phyloP scores from a whole-genome alignment of 371 early-diverging fungal species.

The Mortierella sp. region DNA sequence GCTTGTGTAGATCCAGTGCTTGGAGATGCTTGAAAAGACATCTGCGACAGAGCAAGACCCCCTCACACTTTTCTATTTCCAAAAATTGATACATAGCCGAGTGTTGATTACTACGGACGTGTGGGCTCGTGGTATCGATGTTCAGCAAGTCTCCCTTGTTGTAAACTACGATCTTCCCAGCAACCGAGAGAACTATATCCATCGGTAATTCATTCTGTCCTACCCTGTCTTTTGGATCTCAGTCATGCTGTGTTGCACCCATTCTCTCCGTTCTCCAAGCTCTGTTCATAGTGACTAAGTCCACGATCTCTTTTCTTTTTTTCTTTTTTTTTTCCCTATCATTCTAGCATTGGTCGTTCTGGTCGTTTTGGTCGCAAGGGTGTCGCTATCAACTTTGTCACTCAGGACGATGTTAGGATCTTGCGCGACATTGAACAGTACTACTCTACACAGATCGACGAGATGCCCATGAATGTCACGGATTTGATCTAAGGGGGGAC shows the following conservation, averaged over 20 bases:
- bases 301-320: too few relatives aligned
- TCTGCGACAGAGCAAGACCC: background rate
- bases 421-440: constrained; percentile 93
- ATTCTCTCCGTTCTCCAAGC: background rate
- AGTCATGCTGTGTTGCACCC: constrained; percentile 6
- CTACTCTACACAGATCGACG: constrained; percentile 95
- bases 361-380: constrained; percentile 99
- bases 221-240: background rate
- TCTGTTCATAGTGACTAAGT: too few relatives aligned
- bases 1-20: too few relatives aligned
- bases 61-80: background rate
- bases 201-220: constrained; percentile 63
- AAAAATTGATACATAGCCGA: constrained; percentile 64
- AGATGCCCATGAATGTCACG: constrained; percentile 90
- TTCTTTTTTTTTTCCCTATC: background rate
- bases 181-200: constrained; percentile 94
- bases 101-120: constrained; percentile 96
- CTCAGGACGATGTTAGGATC: constrained; percentile 86
- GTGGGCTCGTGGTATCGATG: constrained; percentile 98
- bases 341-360: constrained; percentile 90
- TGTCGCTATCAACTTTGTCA: constrained; percentile 98
- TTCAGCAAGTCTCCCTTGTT: constrained; percentile 97
- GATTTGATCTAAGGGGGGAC: constrained; percentile 34
- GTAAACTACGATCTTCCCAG: constrained; percentile 97
- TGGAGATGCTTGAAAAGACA: background rate